phyloP scores from a whole-genome alignment of 257 asterid species.

The Nicotiana obtusifolia region DNA sequence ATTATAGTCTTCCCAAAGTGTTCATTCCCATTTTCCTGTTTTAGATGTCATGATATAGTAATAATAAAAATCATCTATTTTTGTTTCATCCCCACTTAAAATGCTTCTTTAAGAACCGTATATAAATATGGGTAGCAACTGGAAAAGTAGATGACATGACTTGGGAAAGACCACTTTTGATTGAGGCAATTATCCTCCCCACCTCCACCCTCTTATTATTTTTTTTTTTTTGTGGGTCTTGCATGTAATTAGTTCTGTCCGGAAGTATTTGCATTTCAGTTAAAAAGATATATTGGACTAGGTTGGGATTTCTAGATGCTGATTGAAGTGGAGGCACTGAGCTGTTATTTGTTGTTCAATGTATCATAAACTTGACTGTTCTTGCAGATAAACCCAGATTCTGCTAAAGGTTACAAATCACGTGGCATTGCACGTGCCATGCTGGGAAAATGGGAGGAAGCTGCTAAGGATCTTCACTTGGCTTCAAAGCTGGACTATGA shows the following conservation, averaged over 20 bases:
- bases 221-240: not conserved
- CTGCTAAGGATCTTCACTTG: conserved; percentile 85
- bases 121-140: not conserved
- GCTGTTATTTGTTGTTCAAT: not conserved
- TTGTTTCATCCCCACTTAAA: not conserved
- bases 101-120: not conserved
- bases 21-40: not conserved
- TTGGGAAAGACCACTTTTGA: not conserved
- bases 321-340: not conserved
- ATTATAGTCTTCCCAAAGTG: not conserved
- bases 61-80: not conserved
- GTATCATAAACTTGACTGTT: conserved; percentile 2
- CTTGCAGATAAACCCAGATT: conserved; percentile 82
- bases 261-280: not conserved
- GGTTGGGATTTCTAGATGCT: not conserved
- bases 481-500: conserved; percentile 90
- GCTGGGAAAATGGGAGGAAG: conserved; percentile 93
- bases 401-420: conserved; percentile 94
- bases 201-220: too few species aligned
- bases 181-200: too few species aligned
- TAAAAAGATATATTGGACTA: not conserved
- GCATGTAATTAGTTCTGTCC: not conserved
- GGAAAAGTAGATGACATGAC: not conserved
- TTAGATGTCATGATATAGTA: not conserved
- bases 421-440: conserved; percentile 84